Base-by-base conservation (phyloP, 2,329 filamentous ascomycete genomes). In the Penicillium sp. region DNA sequence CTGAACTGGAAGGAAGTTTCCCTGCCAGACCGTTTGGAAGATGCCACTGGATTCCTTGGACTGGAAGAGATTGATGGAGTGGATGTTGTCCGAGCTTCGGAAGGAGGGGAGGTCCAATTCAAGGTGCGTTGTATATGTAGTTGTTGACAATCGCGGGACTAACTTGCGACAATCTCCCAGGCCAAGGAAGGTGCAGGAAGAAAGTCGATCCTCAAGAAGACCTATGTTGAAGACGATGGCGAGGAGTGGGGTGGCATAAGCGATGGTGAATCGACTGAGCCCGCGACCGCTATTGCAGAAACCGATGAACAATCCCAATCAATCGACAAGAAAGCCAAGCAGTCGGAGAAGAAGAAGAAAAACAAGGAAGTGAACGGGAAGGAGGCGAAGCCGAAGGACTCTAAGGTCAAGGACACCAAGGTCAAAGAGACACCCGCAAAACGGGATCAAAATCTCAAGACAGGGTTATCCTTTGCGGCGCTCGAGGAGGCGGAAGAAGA, bases 1-100 rank as follows among this genome's bases (percentile, higher is more conserved):
- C 69, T 85, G 47, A 70, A 73, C 60, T 86, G 83, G 83, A 79
- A 78, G 52, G 75, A 81, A 18, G 81, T 93, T 3, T 65, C 73
- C 33, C 73, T 85, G 58, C 88, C 88, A 5, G 86, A 90, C 62
- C 83, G 86, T 63, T 76, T 90, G 58, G 83, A 91, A 39, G 88
- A 96, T 70, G 88, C 88, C n/a, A 90, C 94, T 55, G 93, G 93
- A 0, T 96, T 98, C 67, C 94, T 85, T 60, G 90, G 88, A 0
- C 73, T 98, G 1, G 90, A 98, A 62, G 90, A 97, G 61, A 85
- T 97, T 40, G 88, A 95, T 12, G 89, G 88, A 44, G 88, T 98
- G 1, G 87, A 95, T 28, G 77, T 98, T n/a, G 74, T 95, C 37
- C 81, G 78, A 52, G 71, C 76, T 25, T 76, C 84, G 28, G 82